These are phyloP conservation scores for Kwoniella shandongensis DNA, from an alignment of 768 basidiomycete genomes.

Conservation along the genomic window DNA sequence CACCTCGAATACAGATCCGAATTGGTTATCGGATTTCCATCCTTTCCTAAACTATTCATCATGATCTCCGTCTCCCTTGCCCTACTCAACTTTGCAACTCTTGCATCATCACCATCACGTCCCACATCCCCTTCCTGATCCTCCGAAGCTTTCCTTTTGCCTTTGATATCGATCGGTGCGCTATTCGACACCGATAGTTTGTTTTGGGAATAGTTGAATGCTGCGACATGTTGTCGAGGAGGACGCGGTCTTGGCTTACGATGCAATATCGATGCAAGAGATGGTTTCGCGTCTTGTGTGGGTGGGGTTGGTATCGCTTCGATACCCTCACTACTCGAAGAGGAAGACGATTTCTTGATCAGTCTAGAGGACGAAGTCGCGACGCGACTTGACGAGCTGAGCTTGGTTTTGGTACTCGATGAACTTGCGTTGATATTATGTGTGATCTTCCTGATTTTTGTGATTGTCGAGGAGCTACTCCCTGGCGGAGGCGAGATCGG, in stretches of 20 bases:
- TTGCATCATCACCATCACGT: slow-evolving; percentile 6
- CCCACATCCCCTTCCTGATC: slow-evolving; percentile 17
- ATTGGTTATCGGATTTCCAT: slow-evolving; percentile 47
- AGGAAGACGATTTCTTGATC: no score
- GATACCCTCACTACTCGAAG: no score
- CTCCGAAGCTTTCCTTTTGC: slow-evolving; percentile 27
- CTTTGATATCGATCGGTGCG: slow-evolving; percentile 7
- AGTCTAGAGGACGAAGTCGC: no score
- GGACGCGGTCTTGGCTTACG: background rate
- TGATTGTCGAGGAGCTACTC: background rate
- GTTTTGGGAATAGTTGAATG: no score
- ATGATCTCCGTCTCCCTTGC: slow-evolving; percentile 30
- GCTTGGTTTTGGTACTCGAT: no score
- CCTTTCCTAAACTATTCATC: slow-evolving; percentile 40
- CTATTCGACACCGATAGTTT: no score
- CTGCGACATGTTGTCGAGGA: background rate
- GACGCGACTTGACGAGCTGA: no score
- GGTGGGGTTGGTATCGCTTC: no score
- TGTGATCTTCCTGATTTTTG: background rate
- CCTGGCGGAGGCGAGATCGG: slow-evolving; percentile 37
- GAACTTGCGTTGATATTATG: background rate
- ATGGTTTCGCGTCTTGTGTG: no score
- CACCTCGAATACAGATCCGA: slow-evolving; percentile 44
- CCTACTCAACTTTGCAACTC: slow-evolving; percentile 26
- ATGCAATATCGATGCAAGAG: no score